Evolutionary conservation across 75 land plant species (phyloP), one percentile per base, ranked within the genome.

Genomic region (Sequoia sempervirens): DNA sequence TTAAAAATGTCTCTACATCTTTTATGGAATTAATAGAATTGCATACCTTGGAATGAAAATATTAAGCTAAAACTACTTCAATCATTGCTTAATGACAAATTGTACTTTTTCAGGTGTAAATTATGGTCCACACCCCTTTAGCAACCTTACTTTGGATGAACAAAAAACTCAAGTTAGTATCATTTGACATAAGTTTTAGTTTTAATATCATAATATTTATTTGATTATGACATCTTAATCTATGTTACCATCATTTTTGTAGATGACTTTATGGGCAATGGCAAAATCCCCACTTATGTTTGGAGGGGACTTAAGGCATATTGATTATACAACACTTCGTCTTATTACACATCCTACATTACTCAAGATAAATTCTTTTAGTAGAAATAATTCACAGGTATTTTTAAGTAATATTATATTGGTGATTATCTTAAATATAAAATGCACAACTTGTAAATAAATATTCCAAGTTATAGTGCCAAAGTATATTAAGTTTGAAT

Each of bases 251-350:
- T 50, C 14, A 3, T 80, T 30, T 52, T 61, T 40, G 0, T 81
- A 89, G 90, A 34, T 89, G 83, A 84, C 85, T 28, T 70, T 89
- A 41, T 89, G 90, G 89, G 90, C 89, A n/a, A 89, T 87, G 85
- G 86, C 86, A 28, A 89, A 89, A 56, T 84, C 83, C 45, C 90
- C 90, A 23, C 46, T 89, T 52, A 84, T 89, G 79, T 87, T 66
- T 84, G 90, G 90, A 17, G 90, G 90, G 34, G 90, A 89, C 82
- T 30, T 89, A 30, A 81, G 89, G 46, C 74, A 56, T 20, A 72
- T 87, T 34, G 84, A 89, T 52, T 2, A 81, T 37, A 46, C 54
- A 40, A 89, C 89, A 15, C 41, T 84, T 7, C 26, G 38, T 17
- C 83, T 89, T 0, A 87, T 89, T 47, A 89, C 89, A 58, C 84